Evolutionary conservation across 257 asterid species (phyloP).

Genomic region (Nicotiana knightiana): DNA sequence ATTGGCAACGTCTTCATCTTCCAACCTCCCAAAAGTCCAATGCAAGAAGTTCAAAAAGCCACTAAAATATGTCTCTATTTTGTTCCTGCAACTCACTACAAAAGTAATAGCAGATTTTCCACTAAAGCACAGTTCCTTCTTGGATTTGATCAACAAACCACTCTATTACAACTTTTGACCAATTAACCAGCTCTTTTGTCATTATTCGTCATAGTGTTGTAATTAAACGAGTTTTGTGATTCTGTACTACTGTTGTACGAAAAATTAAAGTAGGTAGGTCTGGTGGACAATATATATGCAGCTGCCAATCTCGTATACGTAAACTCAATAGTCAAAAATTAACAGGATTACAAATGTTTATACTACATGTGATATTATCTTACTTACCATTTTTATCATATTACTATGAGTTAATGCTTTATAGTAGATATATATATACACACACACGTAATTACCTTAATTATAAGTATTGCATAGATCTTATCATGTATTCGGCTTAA

Average conservation of each 20-base stretch:
- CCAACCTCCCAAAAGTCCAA: conserved; percentile 16
- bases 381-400: no score
- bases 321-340: neutral
- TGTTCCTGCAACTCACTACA: conserved; percentile 17
- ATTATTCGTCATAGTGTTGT: neutral
- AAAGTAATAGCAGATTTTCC: neutral
- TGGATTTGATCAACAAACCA: conserved; percentile 14
- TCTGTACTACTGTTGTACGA: neutral
- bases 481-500: neutral
- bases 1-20: conserved; percentile 1
- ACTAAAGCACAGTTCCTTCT: conserved; percentile 14
- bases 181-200: conserved; percentile 5
- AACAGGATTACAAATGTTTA: no score
- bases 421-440: no score
- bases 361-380: no score
- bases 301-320: neutral
- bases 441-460: neutral
- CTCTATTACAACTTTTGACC: conserved; percentile 31
- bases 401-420: no score
- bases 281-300: neutral
- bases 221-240: neutral
- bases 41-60: conserved; percentile 10
- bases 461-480: neutral
- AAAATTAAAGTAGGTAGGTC: neutral
- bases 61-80: conserved; percentile 9